These are phyloP conservation scores for Curvularia spicifera DNA, from an alignment of 2,329 filamentous ascomycete genomes.

Conservation along the genomic window DNA sequence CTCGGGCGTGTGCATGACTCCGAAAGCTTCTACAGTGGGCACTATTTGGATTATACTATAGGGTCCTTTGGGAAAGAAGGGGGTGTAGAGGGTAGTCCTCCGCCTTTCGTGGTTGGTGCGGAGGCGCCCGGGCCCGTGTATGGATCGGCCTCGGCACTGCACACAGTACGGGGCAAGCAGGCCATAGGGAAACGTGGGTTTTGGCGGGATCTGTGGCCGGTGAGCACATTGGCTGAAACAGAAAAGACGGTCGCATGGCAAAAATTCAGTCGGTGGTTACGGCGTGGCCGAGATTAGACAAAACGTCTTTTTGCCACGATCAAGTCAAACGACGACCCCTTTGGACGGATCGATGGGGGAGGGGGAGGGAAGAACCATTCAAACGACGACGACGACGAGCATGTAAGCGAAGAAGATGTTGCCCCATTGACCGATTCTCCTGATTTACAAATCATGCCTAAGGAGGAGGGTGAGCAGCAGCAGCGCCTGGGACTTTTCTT, in stretches of 20 bases:
- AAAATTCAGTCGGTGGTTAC: neutral
- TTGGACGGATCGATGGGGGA: neutral
- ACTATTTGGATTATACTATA: neutral
- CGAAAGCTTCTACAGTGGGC: conserved; percentile 7
- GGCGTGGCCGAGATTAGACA: neutral
- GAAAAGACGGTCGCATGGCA: neutral
- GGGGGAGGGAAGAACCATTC: too few species aligned
- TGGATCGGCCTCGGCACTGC: neutral
- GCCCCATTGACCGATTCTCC: too few species aligned
- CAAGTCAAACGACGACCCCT: neutral
- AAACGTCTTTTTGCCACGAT: neutral
- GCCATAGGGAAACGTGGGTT: neutral
- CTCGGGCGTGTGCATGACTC: conserved; percentile 1
- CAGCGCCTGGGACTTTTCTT: too few species aligned
- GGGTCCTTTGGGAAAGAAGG: neutral
- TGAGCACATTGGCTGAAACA: neutral
- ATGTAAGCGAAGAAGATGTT: too few species aligned
- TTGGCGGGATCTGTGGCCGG: neutral
- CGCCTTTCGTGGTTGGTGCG: conserved; percentile 12
- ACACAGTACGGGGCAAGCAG: neutral
- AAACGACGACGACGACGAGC: too few species aligned
- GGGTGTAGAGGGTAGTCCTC: neutral
- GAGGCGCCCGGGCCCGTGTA: conserved; percentile 1
- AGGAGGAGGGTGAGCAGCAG: too few species aligned
- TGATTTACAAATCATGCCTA: too few species aligned